phyloP scores from a whole-genome alignment of 2,329 filamentous ascomycete genomes.

The Knoxdaviesia capensis region DNA sequence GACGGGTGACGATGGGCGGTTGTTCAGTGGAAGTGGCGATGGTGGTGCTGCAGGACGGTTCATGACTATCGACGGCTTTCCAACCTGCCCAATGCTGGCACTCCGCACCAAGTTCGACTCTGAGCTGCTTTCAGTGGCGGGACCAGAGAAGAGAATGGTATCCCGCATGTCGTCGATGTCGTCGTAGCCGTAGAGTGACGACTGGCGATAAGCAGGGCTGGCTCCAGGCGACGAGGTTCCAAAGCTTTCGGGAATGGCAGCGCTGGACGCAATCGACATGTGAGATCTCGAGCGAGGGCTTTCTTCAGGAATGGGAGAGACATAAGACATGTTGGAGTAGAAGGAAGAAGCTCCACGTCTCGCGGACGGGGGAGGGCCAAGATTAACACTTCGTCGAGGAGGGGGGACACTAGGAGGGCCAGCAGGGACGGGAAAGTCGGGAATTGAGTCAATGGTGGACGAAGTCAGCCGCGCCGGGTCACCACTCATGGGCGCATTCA shows the following conservation, averaged over 20 bases:
- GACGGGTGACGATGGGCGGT: too few relatives aligned
- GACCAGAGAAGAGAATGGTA: too few relatives aligned
- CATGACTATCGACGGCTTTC: constrained; percentile 34
- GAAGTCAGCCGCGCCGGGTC: constrained; percentile 28
- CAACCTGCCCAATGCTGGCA: constrained; percentile 40
- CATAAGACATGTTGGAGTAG: constrained; percentile 44
- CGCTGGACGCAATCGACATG: constrained; percentile 50
- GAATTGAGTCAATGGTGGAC: constrained; percentile 34
- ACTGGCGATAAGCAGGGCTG: constrained; percentile 23
- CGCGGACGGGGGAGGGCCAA: constrained; percentile 40
- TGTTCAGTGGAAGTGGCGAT: too few relatives aligned
- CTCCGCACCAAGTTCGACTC: constrained; percentile 31
- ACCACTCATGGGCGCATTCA: constrained; percentile 23
- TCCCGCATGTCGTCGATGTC: constrained; percentile 25
- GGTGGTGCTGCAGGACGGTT: constrained; percentile 9
- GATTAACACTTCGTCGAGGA: constrained; percentile 26
- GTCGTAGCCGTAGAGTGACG: constrained; percentile 17
- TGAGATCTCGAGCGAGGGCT: constrained; percentile 34
- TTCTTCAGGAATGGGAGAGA: constrained; percentile 62
- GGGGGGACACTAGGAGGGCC: constrained; percentile 11
- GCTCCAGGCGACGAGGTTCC: constrained; percentile 21
- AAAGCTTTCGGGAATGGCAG: constrained; percentile 51
- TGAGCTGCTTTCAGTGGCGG: too few relatives aligned
- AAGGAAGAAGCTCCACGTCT: constrained; percentile 42
- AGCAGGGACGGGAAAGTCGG: constrained; percentile 27